Evolutionary conservation across 805 yeast species (phyloP).

Genomic region (Wilhelminamyces savonicus): DNA sequence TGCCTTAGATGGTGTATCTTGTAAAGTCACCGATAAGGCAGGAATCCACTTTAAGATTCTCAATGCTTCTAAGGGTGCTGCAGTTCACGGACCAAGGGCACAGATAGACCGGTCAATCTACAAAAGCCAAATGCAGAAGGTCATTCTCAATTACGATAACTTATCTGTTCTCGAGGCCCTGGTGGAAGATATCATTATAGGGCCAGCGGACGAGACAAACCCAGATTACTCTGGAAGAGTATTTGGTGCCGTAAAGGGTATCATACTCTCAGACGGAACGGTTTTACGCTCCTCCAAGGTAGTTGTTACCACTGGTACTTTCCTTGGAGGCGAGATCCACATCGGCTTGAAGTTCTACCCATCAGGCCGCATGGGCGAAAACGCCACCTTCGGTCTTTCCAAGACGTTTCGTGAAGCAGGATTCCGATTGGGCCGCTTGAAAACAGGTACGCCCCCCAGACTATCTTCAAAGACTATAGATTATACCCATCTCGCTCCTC

Average conservation of each 20-base stretch:
- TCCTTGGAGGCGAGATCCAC: slow-evolving; percentile 90
- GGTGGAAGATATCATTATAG: slow-evolving; percentile 80
- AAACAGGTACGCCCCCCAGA: slow-evolving; percentile 97
- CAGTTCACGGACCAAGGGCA: slow-evolving; percentile 98
- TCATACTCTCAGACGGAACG: slow-evolving; percentile 62
- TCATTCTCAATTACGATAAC: slow-evolving; percentile 48
- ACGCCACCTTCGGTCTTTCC: slow-evolving; percentile 84
- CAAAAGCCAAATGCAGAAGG: slow-evolving; percentile 69
- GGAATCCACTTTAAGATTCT: slow-evolving; percentile 88
- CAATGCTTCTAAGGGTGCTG: slow-evolving; percentile 85
- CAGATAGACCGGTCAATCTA: slow-evolving; percentile 88
- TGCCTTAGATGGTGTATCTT: slow-evolving; percentile 91
- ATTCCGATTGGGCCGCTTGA: slow-evolving; percentile 79
- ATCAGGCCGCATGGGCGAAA: slow-evolving; percentile 92
- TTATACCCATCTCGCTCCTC: slow-evolving; percentile 55
- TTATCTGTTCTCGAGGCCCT: slow-evolving; percentile 62
- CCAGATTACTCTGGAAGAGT: slow-evolving; percentile 32
- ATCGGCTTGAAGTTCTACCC: slow-evolving; percentile 77
- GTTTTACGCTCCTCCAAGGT: slow-evolving; percentile 59
- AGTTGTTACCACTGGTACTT: slow-evolving; percentile 93
- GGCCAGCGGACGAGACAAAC: slow-evolving; percentile 13
- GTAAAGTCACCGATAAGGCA: slow-evolving; percentile 81
- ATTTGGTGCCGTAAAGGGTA: slow-evolving; percentile 56
- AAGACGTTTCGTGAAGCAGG: slow-evolving; percentile 71
- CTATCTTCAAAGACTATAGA: slow-evolving; percentile 67